phyloP scores from a whole-genome alignment of 805 yeast genomes.

The Wickerhamiella parazyma region DNA sequence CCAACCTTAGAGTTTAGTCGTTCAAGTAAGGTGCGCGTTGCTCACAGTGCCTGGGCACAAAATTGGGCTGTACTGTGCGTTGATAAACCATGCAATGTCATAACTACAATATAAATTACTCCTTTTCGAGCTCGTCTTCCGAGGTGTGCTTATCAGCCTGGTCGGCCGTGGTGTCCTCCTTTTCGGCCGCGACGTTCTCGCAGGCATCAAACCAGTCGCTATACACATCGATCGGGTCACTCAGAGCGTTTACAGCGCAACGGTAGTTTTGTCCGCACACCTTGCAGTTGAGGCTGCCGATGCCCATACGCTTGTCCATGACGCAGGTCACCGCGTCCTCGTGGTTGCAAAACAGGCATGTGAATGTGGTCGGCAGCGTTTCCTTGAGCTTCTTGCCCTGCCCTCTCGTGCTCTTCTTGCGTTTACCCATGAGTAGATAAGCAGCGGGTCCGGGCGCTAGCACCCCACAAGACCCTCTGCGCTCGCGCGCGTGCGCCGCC shows the following conservation, averaged over 20 bases:
- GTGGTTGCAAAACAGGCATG: constrained; percentile 91
- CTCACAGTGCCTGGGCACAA: background rate
- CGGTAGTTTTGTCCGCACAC: constrained; percentile 92
- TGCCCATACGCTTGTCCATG: constrained; percentile 69
- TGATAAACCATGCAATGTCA: no score
- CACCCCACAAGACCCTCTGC: background rate
- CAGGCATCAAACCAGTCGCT: constrained; percentile 98
- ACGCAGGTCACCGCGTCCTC: constrained; percentile 82
- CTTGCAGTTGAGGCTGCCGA: constrained; percentile 79
- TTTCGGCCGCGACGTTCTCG: constrained; percentile 70
- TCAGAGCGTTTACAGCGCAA: constrained; percentile 61
- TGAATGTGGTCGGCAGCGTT: constrained; percentile 66
- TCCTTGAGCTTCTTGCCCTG: constrained; percentile 71
- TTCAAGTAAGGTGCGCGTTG: no score
- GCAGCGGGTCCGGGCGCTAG: background rate
- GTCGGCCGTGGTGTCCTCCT: constrained; percentile 19
- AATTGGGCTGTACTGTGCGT: no score
- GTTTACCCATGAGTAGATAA: constrained; percentile 41
- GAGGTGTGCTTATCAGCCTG: constrained; percentile 17
- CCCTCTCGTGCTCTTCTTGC: constrained; percentile 72
- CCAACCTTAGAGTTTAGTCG: no score
- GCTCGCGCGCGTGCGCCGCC: background rate
- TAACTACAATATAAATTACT: background rate
- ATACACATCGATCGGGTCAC: constrained; percentile 86
- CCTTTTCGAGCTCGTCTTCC: constrained; percentile 10